Base-by-base conservation (phyloP, 179 eudicot species). In the Amaranthus tricolor region DNA sequence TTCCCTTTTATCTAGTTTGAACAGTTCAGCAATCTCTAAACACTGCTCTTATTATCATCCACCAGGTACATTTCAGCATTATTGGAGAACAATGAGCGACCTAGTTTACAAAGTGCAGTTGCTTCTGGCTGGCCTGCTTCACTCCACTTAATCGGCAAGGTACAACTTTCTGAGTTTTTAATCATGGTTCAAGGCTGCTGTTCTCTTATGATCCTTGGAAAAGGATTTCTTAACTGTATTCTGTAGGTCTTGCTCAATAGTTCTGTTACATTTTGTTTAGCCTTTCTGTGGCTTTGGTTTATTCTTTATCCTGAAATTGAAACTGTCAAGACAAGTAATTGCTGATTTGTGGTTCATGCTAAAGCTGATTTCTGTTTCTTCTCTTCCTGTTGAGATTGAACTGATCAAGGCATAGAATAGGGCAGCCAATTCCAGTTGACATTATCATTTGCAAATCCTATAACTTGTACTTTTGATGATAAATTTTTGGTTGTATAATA, bases 121-220 rank as follows among this genome's bases (percentile, higher is more conserved):
- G 86, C 87, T 53, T 90, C 91, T 53, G 96, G 93, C 57, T 93
- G 99, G 99, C 98, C 99, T 78, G 93, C 97, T 45, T 93, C 99
- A 49, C 80, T 95, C 64, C 98, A 95, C 87, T 83, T 95, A 65
- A 95, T 95, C 79, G 99, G 99, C 84, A 95, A 95, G 98, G 98
- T 95, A 87, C 61, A 73, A 55, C 47, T 55, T 20, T 21, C 4
- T 10, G 10, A 8, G 48, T 52, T 11, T 12, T 50, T 12, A 40
- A 19, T 19, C n/a, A 5, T 48, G 65, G 40, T 74, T 55, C 13
- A 2, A 11, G n/a, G 56, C 63, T 66, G 52, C 55, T 61, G 50
- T 11, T 2, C 14, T 50, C 50, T 47, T 66, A 40, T 13, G 47
- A 61, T 61, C 19, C 17, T 43, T 31, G 40, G 40, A 31, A 31